These are phyloP conservation scores for Geotrichum bryndzae DNA, from an alignment of 1,139 yeast species.

Conservation along the genomic window DNA sequence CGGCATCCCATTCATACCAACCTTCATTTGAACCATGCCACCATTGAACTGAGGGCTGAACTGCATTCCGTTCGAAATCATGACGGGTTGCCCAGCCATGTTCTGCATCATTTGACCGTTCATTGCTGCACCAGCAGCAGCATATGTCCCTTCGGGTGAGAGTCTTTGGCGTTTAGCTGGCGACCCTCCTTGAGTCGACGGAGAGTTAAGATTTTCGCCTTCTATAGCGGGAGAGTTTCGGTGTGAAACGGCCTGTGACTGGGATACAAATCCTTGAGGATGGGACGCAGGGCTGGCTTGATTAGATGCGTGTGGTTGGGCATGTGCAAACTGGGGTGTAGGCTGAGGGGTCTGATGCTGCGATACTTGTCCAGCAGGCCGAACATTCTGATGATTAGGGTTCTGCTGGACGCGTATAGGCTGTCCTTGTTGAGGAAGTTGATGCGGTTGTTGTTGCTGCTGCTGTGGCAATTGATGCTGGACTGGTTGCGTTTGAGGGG, in stretches of 20 bases:
- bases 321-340: not conserved
- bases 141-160: constrained; percentile 35
- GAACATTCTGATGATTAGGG: not conserved
- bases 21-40: constrained; percentile 2
- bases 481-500: constrained; percentile 6
- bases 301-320: constrained; percentile 7
- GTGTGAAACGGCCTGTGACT: constrained; percentile 20
- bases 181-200: constrained; percentile 29
- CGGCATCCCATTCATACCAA: not conserved
- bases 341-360: constrained; percentile 16
- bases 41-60: constrained; percentile 16
- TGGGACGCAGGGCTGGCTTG: constrained; percentile 29
- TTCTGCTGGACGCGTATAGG: not conserved
- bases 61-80: constrained; percentile 12
- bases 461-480: constrained; percentile 24
- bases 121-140: constrained; percentile 12
- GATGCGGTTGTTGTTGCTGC: not conserved
- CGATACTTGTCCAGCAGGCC: constrained; percentile 22
- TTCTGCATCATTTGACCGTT: constrained; percentile 13
- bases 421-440: not conserved
- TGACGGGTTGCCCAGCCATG: constrained; percentile 11
- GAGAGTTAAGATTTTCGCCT: constrained; percentile 26
- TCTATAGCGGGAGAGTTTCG: constrained; percentile 22
- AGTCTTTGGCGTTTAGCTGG: constrained; percentile 37
- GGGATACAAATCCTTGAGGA: constrained; percentile 24